Evolutionary conservation across 306 rosid species (phyloP), one percentile per base, ranked within the genome.

Genomic region (Morella rubra): DNA sequence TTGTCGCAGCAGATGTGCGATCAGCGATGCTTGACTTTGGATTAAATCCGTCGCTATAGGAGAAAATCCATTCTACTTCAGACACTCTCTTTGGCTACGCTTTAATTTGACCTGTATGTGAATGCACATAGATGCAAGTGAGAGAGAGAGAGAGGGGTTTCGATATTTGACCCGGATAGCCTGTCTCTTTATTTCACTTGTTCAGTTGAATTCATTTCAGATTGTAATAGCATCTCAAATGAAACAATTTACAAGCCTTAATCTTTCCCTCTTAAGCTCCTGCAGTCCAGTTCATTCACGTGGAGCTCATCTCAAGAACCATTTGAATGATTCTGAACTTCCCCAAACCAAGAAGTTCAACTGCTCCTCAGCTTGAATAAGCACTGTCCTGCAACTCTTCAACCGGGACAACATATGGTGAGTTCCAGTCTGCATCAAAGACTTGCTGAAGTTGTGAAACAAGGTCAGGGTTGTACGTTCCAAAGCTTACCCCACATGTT

Each of bases 351-450:
- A 69, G 24, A n/a, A 6, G 27, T 10, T 65, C 64, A 14, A 54
- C 49, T 44, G 40, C 42, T 60, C 16, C 54, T 85, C 82, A 90
- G 77, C 80, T 83, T 44, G 87, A 80, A 76, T 81, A 85, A 32
- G 69, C 45, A 44, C 81, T 80, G 44, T 76, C 80, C 67, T 74
- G 84, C 60, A 87, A 58, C 71, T 78, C 77, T 73, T 84, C 76
- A 75, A 92, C 83, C 0, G 91, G 91, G 72, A 92, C 73, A 79
- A 86, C 87, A 79, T 95, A 92, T 7, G 97, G 91, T 20, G 98
- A 95, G 78, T 89, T 82, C 98, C 98, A 95, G 69, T 95, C 97
- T n/a, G 96, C 95, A 45, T 95, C 88, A 73, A 95, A 95, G 16
- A 92, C 77, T 74, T 86, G 81, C 51, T 73, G 78, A 54, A 95